Percentiles rank a stretch among this genome's conserved stretches.
These are phyloP conservation scores for Hawksworthiomyces lignivorus DNA, from an alignment of 2,329 filamentous ascomycete species.

Conservation along the genomic window DNA sequence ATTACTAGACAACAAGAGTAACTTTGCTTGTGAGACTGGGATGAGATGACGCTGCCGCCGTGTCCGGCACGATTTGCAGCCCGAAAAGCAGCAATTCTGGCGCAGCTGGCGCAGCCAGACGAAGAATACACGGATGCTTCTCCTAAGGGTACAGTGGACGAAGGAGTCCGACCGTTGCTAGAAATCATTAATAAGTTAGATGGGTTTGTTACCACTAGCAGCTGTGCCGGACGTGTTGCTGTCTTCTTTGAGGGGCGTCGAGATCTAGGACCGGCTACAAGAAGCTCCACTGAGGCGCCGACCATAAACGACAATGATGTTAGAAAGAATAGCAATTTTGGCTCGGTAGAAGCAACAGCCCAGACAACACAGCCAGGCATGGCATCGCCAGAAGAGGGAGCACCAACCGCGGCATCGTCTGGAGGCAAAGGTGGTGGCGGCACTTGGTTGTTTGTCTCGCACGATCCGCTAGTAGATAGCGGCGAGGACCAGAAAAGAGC, in stretches of 20 bases:
- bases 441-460: conserved; percentile 80
- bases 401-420: conserved; percentile 44
- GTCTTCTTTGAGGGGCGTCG: conserved; percentile 79
- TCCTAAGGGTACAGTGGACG: conserved; percentile 82
- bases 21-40: too few species aligned
- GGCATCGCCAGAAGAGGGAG: too few species aligned
- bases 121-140: conserved; percentile 73
- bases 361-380: conserved; percentile 22
- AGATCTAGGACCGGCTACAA: conserved; percentile 13
- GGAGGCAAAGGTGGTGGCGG: conserved; percentile 84
- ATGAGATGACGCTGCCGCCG: conserved; percentile 7
- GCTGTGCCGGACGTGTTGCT: conserved; percentile 79
- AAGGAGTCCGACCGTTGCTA: conserved; percentile 68
- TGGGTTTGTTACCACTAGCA: conserved; percentile 85
- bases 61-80: conserved; percentile 12
- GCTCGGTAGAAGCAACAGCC: conserved; percentile 15
- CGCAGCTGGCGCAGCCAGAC: conserved; percentile 59
- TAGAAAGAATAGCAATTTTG: too few species aligned
- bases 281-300: conserved; percentile 8
- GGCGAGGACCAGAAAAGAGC: conserved; percentile 7
- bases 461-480: conserved; percentile 52
- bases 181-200: conserved; percentile 65
- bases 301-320: too few species aligned
- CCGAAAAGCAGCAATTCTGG: conserved; percentile 67
- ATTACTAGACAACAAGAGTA: too few species aligned